A percentile compares a stretch with the other conserved stretches of the same genome.
Evolutionary conservation across 2,329 filamentous ascomycete species (phyloP).

Genomic region (Ceratocystis destructans): DNA sequence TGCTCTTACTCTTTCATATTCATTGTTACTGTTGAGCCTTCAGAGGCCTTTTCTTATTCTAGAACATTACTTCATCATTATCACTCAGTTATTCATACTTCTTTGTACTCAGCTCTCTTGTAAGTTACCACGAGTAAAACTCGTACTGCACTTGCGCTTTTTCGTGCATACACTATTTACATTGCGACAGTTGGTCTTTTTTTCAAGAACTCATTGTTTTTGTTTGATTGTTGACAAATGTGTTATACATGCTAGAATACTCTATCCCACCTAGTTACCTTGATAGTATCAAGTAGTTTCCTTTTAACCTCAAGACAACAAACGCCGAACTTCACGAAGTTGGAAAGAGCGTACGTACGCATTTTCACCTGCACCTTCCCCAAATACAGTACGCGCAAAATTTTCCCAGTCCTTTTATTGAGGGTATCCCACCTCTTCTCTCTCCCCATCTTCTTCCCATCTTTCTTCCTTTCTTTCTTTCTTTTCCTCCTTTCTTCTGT

Average conservation of each 20-base stretch:
- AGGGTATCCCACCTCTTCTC: conserved; percentile 23
- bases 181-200: not conserved
- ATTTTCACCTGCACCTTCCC: not conserved
- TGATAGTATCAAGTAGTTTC: not conserved
- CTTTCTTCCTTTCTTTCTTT: conserved; percentile 11
- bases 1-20: not conserved
- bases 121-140: not conserved
- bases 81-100: not conserved
- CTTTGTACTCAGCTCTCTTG: not conserved
- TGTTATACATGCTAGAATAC: not conserved
- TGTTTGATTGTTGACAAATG: not conserved
- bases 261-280: not conserved
- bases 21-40: not conserved
- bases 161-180: not conserved
- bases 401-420: conserved; percentile 11
- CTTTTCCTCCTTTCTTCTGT: not conserved
- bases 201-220: not conserved
- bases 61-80: not conserved
- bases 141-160: not conserved
- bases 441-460: conserved; percentile 21
- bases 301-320: not conserved
- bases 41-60: not conserved
- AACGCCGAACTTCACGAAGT: not conserved
- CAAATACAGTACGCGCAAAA: not conserved
- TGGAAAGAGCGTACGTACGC: conserved; percentile 6